Evolutionary conservation across 257 asterid species (phyloP).

Genomic region (Petunia axillaris): DNA sequence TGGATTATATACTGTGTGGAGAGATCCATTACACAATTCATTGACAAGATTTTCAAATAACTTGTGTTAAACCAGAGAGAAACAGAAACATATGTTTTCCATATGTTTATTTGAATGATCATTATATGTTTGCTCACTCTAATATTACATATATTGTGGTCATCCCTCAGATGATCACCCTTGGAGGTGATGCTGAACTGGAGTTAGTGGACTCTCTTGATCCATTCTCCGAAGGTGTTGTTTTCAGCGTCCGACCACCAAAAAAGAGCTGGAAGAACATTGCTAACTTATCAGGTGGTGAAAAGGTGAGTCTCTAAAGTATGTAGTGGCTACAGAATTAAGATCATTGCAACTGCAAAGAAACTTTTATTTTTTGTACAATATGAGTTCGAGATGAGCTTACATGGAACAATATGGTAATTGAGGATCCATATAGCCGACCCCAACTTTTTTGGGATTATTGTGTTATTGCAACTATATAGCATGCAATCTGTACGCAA

Average conservation of each 20-base stretch:
- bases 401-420: too few species aligned
- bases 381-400: too few species aligned
- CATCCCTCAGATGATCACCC: conserved; percentile 82
- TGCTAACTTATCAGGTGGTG: conserved; percentile 97
- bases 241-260: conserved; percentile 97
- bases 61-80: too few species aligned
- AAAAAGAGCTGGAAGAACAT: conserved; percentile 99
- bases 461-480: background rate
- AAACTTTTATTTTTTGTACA: background rate
- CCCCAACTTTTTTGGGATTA: background rate
- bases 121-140: background rate
- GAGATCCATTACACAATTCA: background rate
- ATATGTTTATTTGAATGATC: too few species aligned
- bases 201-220: conserved; percentile 95
- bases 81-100: too few species aligned
- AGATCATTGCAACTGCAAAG: too few species aligned
- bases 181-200: conserved; percentile 98
- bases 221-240: conserved; percentile 99
- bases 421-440: background rate
- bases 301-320: conserved; percentile 60
- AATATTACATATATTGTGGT: background rate
- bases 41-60: background rate
- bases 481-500: background rate
- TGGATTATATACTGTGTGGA: background rate
- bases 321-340: background rate